A percentile compares a stretch with the other conserved stretches of the same genome.
phyloP scores from a whole-genome alignment of 805 yeast species.

The Wickerhamiella siamensis region DNA sequence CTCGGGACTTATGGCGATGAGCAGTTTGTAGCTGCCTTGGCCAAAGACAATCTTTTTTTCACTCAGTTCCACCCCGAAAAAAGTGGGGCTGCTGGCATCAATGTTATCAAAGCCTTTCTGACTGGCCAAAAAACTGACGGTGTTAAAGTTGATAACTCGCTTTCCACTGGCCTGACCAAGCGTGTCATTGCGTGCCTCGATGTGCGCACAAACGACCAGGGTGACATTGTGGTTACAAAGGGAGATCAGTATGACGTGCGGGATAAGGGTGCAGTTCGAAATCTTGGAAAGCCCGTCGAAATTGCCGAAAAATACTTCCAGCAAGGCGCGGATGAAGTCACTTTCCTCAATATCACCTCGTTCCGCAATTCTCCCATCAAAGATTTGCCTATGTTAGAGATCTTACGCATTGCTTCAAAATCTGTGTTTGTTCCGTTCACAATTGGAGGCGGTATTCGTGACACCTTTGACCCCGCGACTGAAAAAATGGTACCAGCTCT shows the following conservation, averaged over 20 bases:
- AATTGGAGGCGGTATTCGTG: constrained; percentile 96
- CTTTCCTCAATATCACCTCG: constrained; percentile 88
- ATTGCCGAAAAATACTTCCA: constrained; percentile 77
- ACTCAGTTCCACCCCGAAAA: constrained; percentile 99
- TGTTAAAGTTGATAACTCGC: constrained; percentile 8
- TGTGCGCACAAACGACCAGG: constrained; percentile 87
- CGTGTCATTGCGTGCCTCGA: constrained; percentile 93
- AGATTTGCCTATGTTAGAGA: constrained; percentile 94
- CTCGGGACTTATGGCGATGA: constrained; percentile 63
- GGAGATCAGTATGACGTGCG: constrained; percentile 98
- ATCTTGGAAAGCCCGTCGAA: constrained; percentile 92
- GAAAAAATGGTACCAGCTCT: constrained; percentile 70
- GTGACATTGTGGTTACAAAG: constrained; percentile 93
- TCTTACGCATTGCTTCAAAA: constrained; percentile 65
- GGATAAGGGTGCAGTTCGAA: constrained; percentile 66
- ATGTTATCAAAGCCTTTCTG: constrained; percentile 59
- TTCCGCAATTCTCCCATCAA: constrained; percentile 85
- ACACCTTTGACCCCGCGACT: constrained; percentile 63
- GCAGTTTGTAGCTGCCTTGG: constrained; percentile 66
- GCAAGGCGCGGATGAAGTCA: constrained; percentile 96
- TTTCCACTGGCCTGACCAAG: constrained; percentile 51
- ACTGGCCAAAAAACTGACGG: constrained; percentile 28
- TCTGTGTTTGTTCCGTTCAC: constrained; percentile 93
- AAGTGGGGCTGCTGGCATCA: constrained; percentile 81
- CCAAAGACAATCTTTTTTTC: constrained; percentile 70